Conservation (phyloP, 73 alveolate species). For the Tetrahymena malaccensis region DNA sequence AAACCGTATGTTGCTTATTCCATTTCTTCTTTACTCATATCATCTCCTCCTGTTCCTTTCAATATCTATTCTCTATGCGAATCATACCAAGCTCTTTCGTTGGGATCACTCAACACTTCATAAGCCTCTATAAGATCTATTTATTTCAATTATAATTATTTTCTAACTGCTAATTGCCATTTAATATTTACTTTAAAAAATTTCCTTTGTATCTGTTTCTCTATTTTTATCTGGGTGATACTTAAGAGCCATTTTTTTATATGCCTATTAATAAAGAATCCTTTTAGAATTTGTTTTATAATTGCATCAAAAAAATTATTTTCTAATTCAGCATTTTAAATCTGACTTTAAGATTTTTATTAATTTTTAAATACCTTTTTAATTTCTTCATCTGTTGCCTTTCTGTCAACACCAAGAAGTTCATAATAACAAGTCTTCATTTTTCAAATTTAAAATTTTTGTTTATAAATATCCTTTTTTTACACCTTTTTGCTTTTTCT, state of each 20-base stretch:
- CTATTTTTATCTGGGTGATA: neutral
- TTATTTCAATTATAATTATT: conserved; percentile 40
- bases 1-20: conserved; percentile 59
- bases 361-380: conserved; percentile 59
- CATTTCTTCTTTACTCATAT: conserved; percentile 35
- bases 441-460: neutral
- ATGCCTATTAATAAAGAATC: neutral
- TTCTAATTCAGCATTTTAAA: neutral
- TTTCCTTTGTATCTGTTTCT: conserved; percentile 3
- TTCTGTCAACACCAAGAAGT: conserved; percentile 62
- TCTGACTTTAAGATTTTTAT: neutral
- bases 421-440: conserved; percentile 68
- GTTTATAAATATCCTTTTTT: neutral
- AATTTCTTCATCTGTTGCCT: conserved; percentile 59
- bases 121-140: conserved; percentile 87
- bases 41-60: conserved; percentile 62
- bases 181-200: neutral
- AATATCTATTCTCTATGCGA: conserved; percentile 74
- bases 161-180: neutral
- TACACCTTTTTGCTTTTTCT: neutral
- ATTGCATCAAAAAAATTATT: too few relatives aligned
- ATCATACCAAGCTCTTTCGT: conserved; percentile 94
- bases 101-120: conserved; percentile 84
- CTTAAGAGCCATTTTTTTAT: neutral
- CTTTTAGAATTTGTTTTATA: neutral